Base-by-base conservation (phyloP, 108 stramenopile genomes). In the Cyclotella choctawhatcheeana region DNA sequence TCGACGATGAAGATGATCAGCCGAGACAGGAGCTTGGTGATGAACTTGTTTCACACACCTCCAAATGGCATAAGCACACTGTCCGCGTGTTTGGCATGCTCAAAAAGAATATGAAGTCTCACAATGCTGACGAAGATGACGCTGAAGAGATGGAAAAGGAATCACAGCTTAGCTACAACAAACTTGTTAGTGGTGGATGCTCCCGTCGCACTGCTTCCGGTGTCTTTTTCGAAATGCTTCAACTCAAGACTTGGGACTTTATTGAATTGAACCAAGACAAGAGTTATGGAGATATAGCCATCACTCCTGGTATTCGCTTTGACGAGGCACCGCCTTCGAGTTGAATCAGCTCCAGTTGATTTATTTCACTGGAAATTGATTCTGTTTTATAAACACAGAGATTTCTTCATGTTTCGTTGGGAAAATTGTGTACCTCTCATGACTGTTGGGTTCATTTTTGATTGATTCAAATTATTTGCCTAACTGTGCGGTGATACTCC, bases 191-290 rank as follows among this genome's bases (percentile, higher is more conserved):
- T 54, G 55, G 68, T 17, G 88, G 86, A 44, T 79, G 81, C 34
- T 84, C 84, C 44, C 88, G 94, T 44, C 88, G 89, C 48, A 94
- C 85, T 55, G 97, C 95, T 8, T 87, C 93, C 0, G 78, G 84
- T 40, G 91, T 89, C 61, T 98, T 98, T 67, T 94, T 97, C 40
- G 96, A 98, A 61, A 80, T 97, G 66, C 80, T 98, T 44, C 94
- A 94, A 76, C 89, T 98, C 71, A 97, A 99, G 83, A 98, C 98
- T 12, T 98, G 97, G 98, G 97, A 97, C 84, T 97, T 88, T 69
- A 86, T 99, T 44, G 93, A 97, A 58, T 65, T 98, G 60, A 82
- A 88, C 17, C 99, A 99, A 84, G 77, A 88, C 14, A 84, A 85
- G 48, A 73, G 89, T 66, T 99, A 95, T 76, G 98, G 96, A 16